These are phyloP conservation scores for Tetrapisispora arboricola DNA, from an alignment of 805 yeast genomes.

Conservation along the genomic window DNA sequence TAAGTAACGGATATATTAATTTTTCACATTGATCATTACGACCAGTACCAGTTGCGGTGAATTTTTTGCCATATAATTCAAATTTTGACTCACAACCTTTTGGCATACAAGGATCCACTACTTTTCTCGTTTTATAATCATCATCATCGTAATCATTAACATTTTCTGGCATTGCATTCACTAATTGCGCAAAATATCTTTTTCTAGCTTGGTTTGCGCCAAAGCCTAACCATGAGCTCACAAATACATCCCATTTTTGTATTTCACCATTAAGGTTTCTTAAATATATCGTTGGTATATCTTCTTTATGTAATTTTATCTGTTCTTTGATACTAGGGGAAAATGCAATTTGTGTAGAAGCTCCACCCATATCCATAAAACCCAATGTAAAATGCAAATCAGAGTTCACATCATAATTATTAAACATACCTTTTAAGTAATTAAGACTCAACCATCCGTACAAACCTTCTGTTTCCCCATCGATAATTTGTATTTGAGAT, in stretches of 20 bases:
- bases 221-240: constrained; percentile 94
- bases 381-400: constrained; percentile 57
- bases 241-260: constrained; percentile 79
- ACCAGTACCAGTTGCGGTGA: constrained; percentile 64
- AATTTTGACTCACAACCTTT: constrained; percentile 43
- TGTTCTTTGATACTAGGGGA: constrained; percentile 63
- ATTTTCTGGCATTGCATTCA: constrained; percentile 39
- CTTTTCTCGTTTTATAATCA: constrained; percentile 28
- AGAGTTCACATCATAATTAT: constrained; percentile 33
- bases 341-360: constrained; percentile 92
- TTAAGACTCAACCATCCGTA: constrained; percentile 94
- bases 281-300: constrained; percentile 54
- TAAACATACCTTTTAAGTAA: constrained; percentile 61
- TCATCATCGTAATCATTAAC: constrained; percentile 39
- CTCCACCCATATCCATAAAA: constrained; percentile 99
- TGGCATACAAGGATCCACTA: constrained; percentile 78
- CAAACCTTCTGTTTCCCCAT: constrained; percentile 89
- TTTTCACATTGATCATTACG: constrained; percentile 63
- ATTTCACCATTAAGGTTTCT: constrained; percentile 60
- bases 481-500: constrained; percentile 73
- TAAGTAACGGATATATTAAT: constrained; percentile 62
- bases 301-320: constrained; percentile 55
- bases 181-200: constrained; percentile 53
- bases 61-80: constrained; percentile 35
- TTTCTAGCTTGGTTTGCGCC: constrained; percentile 92